phyloP scores from a whole-genome alignment of 2,329 filamentous ascomycete genomes.

The Fusarium tupiense region DNA sequence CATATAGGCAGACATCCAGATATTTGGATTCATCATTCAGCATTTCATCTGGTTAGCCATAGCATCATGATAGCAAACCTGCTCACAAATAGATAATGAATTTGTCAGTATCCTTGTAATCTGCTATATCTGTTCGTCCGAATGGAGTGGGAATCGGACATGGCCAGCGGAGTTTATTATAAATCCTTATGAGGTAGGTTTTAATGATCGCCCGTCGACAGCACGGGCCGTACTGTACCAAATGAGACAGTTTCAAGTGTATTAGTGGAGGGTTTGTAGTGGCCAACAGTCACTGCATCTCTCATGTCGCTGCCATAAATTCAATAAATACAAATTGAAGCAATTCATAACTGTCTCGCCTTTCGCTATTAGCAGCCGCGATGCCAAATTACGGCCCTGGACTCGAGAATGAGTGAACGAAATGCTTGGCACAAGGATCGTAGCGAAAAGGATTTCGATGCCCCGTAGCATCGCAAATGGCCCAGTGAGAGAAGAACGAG shows the following conservation, averaged over 20 bases:
- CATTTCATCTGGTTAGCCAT: background rate
- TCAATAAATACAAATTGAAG: background rate
- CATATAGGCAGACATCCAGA: conserved; percentile 24
- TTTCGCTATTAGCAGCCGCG: background rate
- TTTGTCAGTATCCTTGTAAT: conserved; percentile 13
- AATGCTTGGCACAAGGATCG: background rate
- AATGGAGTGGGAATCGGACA: conserved; percentile 13
- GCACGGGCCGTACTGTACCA: conserved; percentile 9
- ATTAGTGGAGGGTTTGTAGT: conserved; percentile 8
- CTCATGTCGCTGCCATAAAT: background rate
- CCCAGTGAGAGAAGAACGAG: conserved; percentile 9
- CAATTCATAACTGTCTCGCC: background rate
- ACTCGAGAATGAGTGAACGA: background rate
- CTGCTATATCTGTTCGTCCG: conserved; percentile 1
- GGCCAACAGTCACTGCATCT: background rate
- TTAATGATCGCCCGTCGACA: conserved; percentile 16
- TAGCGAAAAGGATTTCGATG: conserved; percentile 17
- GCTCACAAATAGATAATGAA: background rate
- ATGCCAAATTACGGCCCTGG: background rate
- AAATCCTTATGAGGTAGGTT: conserved; percentile 8
- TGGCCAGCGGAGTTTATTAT: conserved; percentile 28
- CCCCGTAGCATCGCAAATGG: conserved; percentile 3
- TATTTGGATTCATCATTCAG: background rate
- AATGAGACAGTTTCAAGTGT: conserved; percentile 33
- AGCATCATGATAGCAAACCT: background rate